Percentiles rank a stretch among this genome's conserved stretches.
Conservation (phyloP, 2,329 filamentous ascomycete species). For the Xylaria digitata region DNA sequence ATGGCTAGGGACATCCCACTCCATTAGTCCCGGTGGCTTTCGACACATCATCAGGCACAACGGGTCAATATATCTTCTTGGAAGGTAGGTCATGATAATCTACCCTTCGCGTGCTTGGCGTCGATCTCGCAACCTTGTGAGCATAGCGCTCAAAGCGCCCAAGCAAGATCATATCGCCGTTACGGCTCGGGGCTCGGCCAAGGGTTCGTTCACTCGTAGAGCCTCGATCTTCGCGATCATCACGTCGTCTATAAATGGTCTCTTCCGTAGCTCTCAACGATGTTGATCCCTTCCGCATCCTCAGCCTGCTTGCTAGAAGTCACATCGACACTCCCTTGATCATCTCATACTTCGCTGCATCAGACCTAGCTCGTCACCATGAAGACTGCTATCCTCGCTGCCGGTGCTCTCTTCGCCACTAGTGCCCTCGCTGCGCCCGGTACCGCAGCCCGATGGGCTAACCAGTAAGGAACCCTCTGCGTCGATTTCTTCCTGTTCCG, state of each 20-base stretch:
- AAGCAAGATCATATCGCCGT: background rate
- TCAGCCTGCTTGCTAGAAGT: slow-evolving; percentile 17
- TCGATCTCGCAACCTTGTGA: background rate
- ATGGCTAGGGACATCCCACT: slow-evolving; percentile 27
- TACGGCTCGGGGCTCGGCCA: background rate
- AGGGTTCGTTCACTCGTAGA: background rate
- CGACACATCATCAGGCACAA: slow-evolving; percentile 8
- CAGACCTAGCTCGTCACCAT: slow-evolving; percentile 53
- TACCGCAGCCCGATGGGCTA: slow-evolving; percentile 54
- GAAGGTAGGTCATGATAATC: slow-evolving; percentile 37
- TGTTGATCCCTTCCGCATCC: slow-evolving; percentile 26
- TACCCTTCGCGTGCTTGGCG: background rate
- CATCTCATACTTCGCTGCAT: slow-evolving; percentile 18
- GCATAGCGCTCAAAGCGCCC: background rate
- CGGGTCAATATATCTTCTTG: slow-evolving; percentile 33
- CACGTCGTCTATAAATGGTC: slow-evolving; percentile 34
- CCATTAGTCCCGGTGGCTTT: slow-evolving; percentile 6
- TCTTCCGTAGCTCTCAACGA: slow-evolving; percentile 1
- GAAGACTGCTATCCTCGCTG: slow-evolving; percentile 59
- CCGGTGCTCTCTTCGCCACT: slow-evolving; percentile 55
- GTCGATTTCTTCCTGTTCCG: background rate
- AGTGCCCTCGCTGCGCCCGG: slow-evolving; percentile 59
- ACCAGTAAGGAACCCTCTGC: slow-evolving; percentile 36
- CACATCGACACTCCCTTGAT: slow-evolving; percentile 22
- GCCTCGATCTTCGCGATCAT: slow-evolving; percentile 10